These are phyloP conservation scores for Scutellaria minor DNA, from an alignment of 257 asterid genomes.

Conservation along the genomic window DNA sequence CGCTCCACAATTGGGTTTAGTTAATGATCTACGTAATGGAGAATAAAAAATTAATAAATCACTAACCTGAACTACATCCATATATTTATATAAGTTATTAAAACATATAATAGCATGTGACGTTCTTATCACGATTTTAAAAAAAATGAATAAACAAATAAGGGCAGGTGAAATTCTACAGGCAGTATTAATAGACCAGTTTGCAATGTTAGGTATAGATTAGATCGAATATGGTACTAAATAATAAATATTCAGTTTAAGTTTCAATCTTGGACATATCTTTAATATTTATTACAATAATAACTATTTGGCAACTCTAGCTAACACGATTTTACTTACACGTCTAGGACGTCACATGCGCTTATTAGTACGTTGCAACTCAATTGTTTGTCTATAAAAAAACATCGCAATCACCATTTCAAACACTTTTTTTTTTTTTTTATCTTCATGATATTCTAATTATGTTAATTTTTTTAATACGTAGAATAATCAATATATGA, in stretches of 20 bases:
- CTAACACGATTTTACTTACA: slow-evolving; percentile 12
- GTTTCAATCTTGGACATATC: slow-evolving; percentile 21
- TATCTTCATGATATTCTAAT: not conserved
- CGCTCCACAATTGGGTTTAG: not conserved
- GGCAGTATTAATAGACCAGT: not conserved
- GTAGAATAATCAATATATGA: no score
- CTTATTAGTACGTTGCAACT: not conserved
- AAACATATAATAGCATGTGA: slow-evolving; percentile 40
- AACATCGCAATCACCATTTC: not conserved
- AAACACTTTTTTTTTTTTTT: not conserved
- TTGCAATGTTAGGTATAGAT: slow-evolving; percentile 28
- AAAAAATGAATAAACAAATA: not conserved
- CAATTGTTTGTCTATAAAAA: not conserved
- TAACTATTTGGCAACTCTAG: slow-evolving; percentile 9
- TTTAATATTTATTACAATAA: not conserved
- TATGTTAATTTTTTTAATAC: no score
- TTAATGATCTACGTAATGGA: slow-evolving; percentile 25
- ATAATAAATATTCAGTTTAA: slow-evolving; percentile 4
- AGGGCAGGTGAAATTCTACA: slow-evolving; percentile 28
- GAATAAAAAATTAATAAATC: slow-evolving; percentile 13
- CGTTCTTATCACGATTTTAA: slow-evolving; percentile 20
- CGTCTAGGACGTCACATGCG: slow-evolving; percentile 24
- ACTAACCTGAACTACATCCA: not conserved
- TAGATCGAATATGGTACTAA: slow-evolving; percentile 12
- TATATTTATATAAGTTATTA: not conserved